phyloP scores from a whole-genome alignment of 2,329 filamentous ascomycete genomes.

The Sordariomycetes sp. region DNA sequence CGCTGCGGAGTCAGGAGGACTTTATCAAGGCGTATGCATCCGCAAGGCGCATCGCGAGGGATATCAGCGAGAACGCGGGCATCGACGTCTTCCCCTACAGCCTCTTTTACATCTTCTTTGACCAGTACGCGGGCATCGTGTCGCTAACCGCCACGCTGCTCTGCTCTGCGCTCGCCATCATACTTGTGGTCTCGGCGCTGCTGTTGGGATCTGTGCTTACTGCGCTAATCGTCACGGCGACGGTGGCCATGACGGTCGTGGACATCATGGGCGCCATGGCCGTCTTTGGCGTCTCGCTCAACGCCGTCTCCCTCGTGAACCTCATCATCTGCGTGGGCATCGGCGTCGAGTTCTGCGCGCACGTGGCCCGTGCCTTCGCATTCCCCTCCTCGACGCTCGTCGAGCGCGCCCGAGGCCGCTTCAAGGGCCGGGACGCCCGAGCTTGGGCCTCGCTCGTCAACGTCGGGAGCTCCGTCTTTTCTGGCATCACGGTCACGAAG shows the following conservation, averaged over 20 bases:
- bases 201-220: slow-evolving; percentile 78
- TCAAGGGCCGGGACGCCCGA: slow-evolving; percentile 65
- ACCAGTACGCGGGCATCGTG: slow-evolving; percentile 84
- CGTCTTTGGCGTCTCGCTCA: slow-evolving; percentile 74
- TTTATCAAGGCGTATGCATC: slow-evolving; percentile 87
- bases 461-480: slow-evolving; percentile 88
- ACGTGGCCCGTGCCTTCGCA: slow-evolving; percentile 90
- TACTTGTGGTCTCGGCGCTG: slow-evolving; percentile 65
- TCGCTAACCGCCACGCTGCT: slow-evolving; percentile 67
- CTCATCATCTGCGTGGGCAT: slow-evolving; percentile 96
- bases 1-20: slow-evolving; percentile 75
- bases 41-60: slow-evolving; percentile 73
- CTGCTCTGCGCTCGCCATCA: slow-evolving; percentile 71
- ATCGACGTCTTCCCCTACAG: slow-evolving; percentile 91
- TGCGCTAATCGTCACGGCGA: slow-evolving; percentile 68
- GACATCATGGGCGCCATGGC: slow-evolving; percentile 97
- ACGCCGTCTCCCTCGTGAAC: slow-evolving; percentile 91
- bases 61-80: slow-evolving; percentile 57
- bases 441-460: slow-evolving; percentile 92
- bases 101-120: slow-evolving; percentile 98
- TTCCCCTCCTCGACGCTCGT: slow-evolving; percentile 77
- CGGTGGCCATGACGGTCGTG: slow-evolving; percentile 84
- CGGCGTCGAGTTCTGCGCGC: slow-evolving; percentile 91
- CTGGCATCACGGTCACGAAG: slow-evolving; percentile 92
- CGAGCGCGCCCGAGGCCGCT: slow-evolving; percentile 64